Percentiles rank a stretch among this genome's conserved stretches.
Evolutionary conservation across 1,284 basidiomycete species (phyloP).

Genomic region (Trichosporon faecale): DNA sequence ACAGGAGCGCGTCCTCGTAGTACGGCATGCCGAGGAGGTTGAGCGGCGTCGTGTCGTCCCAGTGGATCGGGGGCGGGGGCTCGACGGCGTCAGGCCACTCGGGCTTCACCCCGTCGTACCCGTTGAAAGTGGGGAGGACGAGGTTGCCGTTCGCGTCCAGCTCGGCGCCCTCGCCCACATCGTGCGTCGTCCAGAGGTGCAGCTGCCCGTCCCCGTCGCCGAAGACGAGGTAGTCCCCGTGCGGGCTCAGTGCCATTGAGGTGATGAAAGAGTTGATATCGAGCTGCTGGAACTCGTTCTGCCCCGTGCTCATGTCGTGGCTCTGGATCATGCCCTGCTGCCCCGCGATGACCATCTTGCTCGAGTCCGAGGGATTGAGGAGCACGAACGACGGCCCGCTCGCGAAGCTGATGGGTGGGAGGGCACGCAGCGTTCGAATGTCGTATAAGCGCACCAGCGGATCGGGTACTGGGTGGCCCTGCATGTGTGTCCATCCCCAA

Average conservation of each 20-base stretch:
- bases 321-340: slow-evolving; percentile 85
- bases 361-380: slow-evolving; percentile 72
- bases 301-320: slow-evolving; percentile 77
- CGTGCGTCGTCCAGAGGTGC: slow-evolving; percentile 74
- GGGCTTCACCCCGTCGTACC: slow-evolving; percentile 72
- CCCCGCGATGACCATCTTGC: slow-evolving; percentile 75
- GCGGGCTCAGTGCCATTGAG: slow-evolving; percentile 76
- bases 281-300: slow-evolving; percentile 56
- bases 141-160: slow-evolving; percentile 39
- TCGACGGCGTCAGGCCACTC: slow-evolving; percentile 80
- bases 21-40: slow-evolving; percentile 87
- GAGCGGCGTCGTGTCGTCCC: slow-evolving; percentile 82
- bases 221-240: slow-evolving; percentile 86
- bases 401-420: slow-evolving; percentile 79
- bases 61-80: slow-evolving; percentile 67
- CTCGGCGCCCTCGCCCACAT: slow-evolving; percentile 59
- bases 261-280: slow-evolving; percentile 69
- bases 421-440: slow-evolving; percentile 70
- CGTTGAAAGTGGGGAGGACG: slow-evolving; percentile 68
- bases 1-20: slow-evolving; percentile 74
- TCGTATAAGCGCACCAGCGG: slow-evolving; percentile 92
- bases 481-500: slow-evolving; percentile 83
- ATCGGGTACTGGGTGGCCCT: slow-evolving; percentile 83
- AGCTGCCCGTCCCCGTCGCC: slow-evolving; percentile 84
- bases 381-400: slow-evolving; percentile 84